Base-by-base conservation (phyloP, 805 yeast genomes). In the Saturnispora dispora region DNA sequence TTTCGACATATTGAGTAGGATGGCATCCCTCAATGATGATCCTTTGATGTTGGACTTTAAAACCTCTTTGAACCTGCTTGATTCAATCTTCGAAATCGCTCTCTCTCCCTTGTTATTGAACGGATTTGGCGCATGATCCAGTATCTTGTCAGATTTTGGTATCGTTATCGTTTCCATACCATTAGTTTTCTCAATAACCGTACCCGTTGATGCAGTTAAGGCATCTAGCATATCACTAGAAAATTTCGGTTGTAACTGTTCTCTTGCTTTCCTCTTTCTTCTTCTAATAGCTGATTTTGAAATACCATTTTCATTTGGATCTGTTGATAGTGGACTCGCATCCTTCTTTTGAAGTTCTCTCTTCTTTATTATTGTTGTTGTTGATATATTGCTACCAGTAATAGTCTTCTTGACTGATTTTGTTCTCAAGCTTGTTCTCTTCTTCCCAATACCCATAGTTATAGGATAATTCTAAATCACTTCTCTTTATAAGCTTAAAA, bases 231-330 rank as follows among this genome's bases (percentile, higher is more conserved):
- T 65, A 57, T 85, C 93, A 49, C 74, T 71, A n/a, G 58, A 51
- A 78, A 85, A 74, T 59, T 81, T 76, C 4, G 90, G 88, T 58
- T 77, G 78, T 53, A 86, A 68, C 57, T 82, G 78, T 52, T 83
- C 85, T 58, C 76, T 77, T 46, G 73, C 71, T 56, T 77, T 71
- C 56, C 86, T 78, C 58, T 82, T 82, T 57, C 88, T 74, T 64
- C 83, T 74, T 61, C 88, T 74, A 3, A 75, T 55, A 0, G 88
- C 71, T 5, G 88, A 81, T 62, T 85, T 85, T 20, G 88, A 81
- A 42, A 85, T 72, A 22, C 78, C 77, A 17, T 71, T 70, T 45
- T 62, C 60, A 2, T 54, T 53, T 60, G 59, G 72, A 59, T 52
- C 73, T 61, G 44, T 46, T 18, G 41, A 27, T 37, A 37, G 23